Conservation (phyloP, 176 grass and related monocot species). For the Lolium multiflorum region DNA sequence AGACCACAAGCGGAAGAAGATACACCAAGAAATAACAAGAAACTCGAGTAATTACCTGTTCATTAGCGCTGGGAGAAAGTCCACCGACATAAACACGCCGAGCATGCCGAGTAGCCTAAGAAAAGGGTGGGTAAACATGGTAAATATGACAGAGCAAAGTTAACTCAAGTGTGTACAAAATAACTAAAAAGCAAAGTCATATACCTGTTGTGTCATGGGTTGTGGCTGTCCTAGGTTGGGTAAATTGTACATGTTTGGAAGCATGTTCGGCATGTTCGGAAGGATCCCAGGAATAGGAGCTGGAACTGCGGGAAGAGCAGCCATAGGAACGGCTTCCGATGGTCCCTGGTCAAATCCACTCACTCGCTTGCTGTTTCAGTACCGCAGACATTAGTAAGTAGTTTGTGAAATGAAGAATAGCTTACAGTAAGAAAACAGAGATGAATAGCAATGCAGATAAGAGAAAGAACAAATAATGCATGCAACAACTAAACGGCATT, state of each 20-base stretch:
- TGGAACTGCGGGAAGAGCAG: slow-evolving; percentile 46
- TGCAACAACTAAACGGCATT: background rate
- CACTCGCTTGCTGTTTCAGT: slow-evolving; percentile 66
- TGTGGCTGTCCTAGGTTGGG: slow-evolving; percentile 63
- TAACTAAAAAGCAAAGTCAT: background rate
- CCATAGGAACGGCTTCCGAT: slow-evolving; percentile 45
- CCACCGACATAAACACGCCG: slow-evolving; percentile 95
- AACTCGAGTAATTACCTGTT: slow-evolving; percentile 58
- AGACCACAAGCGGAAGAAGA: background rate
- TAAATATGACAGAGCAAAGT: background rate
- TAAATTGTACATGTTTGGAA: slow-evolving; percentile 76
- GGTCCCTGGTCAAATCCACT: slow-evolving; percentile 93
- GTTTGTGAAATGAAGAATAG: slow-evolving; percentile 2
- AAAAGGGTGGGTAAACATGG: background rate
- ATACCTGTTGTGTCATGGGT: slow-evolving; percentile 91
- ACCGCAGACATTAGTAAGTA: slow-evolving; percentile 43
- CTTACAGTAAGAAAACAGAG: background rate
- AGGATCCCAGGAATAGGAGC: slow-evolving; percentile 64
- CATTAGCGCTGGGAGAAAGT: slow-evolving; percentile 91
- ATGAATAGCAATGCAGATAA: background rate
- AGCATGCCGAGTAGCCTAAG: slow-evolving; percentile 87
- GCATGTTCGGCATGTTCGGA: slow-evolving; percentile 82
- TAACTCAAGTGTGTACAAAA: background rate
- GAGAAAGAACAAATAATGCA: slow-evolving; percentile 25
- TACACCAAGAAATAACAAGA: background rate